Evolutionary conservation across 2,329 filamentous ascomycete genomes (phyloP).

Genomic region (Scytalidium lignicola): DNA sequence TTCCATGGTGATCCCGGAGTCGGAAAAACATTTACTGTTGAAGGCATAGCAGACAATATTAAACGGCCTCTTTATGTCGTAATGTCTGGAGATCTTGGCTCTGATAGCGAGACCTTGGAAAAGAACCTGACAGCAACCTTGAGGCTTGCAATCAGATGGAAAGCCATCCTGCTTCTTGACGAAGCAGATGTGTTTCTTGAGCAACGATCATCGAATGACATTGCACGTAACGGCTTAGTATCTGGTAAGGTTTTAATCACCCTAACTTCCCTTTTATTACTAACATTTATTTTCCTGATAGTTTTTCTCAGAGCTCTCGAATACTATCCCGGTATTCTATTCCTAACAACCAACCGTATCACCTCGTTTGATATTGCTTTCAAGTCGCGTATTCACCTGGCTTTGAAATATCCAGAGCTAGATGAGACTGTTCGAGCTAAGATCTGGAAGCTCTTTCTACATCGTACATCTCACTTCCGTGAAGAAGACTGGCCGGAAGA

Average conservation of each 20-base stretch:
- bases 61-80: slow-evolving; percentile 44
- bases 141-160: slow-evolving; percentile 4
- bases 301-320: slow-evolving; percentile 32
- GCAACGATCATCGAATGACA: slow-evolving; percentile 7
- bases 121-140: slow-evolving; percentile 13
- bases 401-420: slow-evolving; percentile 39
- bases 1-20: slow-evolving; percentile 12
- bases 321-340: slow-evolving; percentile 32
- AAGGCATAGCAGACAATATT: slow-evolving; percentile 48
- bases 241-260: slow-evolving; percentile 4
- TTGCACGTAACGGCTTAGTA: slow-evolving; percentile 14
- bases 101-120: slow-evolving; percentile 59
- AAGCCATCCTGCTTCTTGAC: slow-evolving; percentile 8
- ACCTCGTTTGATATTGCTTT: slow-evolving; percentile 31
- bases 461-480: not conserved
- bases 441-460: slow-evolving; percentile 17
- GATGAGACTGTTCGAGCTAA: slow-evolving; percentile 11
- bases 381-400: slow-evolving; percentile 34
- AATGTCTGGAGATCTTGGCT: slow-evolving; percentile 63
- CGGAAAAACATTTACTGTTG: slow-evolving; percentile 31
- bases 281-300: not conserved
- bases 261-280: too few relatives aligned
- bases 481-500: not conserved
- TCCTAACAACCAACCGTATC: slow-evolving; percentile 32
- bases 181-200: slow-evolving; percentile 14